A percentile compares a stretch with the other conserved stretches of the same genome.
Evolutionary conservation across 2,329 filamentous ascomycete species (phyloP).

Genomic region (Fusarium staphyleae): DNA sequence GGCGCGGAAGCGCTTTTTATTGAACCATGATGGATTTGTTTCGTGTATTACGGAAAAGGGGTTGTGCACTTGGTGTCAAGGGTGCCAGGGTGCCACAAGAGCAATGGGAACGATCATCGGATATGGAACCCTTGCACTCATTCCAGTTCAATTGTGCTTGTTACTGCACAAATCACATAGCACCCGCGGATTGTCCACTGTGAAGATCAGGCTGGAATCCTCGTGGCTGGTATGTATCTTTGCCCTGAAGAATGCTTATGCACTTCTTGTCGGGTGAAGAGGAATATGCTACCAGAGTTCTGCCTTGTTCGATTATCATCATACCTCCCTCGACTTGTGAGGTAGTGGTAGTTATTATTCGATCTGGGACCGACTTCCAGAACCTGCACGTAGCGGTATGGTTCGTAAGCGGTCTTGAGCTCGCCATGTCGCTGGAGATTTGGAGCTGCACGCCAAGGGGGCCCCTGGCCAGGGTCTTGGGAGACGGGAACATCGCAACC

Average conservation of each 20-base stretch:
- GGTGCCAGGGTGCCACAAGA: slow-evolving; percentile 4
- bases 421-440: slow-evolving; percentile 39
- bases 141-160: slow-evolving; percentile 27
- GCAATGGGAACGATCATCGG: slow-evolving; percentile 29
- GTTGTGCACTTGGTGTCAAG: slow-evolving; percentile 22
- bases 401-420: slow-evolving; percentile 26
- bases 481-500: slow-evolving; percentile 17
- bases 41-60: slow-evolving; percentile 34
- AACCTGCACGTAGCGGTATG: slow-evolving; percentile 25
- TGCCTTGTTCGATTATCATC: neutral
- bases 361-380: slow-evolving; percentile 30
- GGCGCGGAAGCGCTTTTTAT: slow-evolving; percentile 1
- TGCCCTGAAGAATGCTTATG: slow-evolving; percentile 18
- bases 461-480: slow-evolving; percentile 38
- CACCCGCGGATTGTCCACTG: slow-evolving; percentile 6
- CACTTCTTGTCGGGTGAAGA: slow-evolving; percentile 5
- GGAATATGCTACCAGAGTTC: neutral
- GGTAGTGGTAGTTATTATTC: too few relatives aligned
- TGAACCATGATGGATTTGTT: slow-evolving; percentile 10
- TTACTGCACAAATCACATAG: slow-evolving; percentile 27
- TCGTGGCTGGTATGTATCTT: slow-evolving; percentile 27
- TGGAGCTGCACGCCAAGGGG: slow-evolving; percentile 39
- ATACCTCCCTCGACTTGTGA: too few relatives aligned
- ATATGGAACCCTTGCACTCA: slow-evolving; percentile 26
- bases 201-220: slow-evolving; percentile 14